Evolutionary conservation across 2,329 filamentous ascomycete genomes (phyloP).

Genomic region (Xylariaceae sp.): DNA sequence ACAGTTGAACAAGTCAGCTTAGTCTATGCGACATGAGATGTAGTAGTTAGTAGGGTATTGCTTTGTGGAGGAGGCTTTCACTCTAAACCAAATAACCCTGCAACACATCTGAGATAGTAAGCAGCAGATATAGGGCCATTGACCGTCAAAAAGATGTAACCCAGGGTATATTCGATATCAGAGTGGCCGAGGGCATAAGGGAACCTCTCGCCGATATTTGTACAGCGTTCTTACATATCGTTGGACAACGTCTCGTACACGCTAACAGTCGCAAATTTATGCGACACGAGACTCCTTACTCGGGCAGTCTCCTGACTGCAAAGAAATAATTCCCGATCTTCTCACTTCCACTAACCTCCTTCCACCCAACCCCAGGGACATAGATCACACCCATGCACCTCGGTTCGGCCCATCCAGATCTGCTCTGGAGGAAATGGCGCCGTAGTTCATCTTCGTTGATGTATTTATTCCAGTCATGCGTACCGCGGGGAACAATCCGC

Average conservation of each 20-base stretch:
- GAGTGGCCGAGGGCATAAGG: not conserved
- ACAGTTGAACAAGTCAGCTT: too few relatives aligned
- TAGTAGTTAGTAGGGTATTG: too few relatives aligned
- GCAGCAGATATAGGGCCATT: not conserved
- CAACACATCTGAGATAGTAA: not conserved
- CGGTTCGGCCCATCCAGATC: conserved; percentile 64
- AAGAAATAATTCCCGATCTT: conserved; percentile 96
- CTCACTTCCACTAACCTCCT: conserved; percentile 79
- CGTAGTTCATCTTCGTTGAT: conserved; percentile 83
- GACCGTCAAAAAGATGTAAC: not conserved
- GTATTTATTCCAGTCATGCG: conserved; percentile 97
- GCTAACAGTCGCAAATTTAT: not conserved
- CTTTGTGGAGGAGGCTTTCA: not conserved
- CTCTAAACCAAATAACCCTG: not conserved
- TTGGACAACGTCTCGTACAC: not conserved
- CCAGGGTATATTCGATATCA: conserved; percentile 18
- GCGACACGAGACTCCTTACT: too few relatives aligned
- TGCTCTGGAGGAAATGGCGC: conserved; percentile 57
- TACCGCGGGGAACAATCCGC: conserved; percentile 87
- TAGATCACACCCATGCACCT: conserved; percentile 83
- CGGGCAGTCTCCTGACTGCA: conserved; percentile 59
- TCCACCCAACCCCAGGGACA: conserved; percentile 90
- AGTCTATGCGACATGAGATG: too few relatives aligned
- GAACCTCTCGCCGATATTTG: not conserved
- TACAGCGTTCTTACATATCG: conserved; percentile 12